Evolutionary conservation across 331 rosid genomes (phyloP), one percentile per base, ranked within the genome.

Genomic region (Erythrophleum ivorense): DNA sequence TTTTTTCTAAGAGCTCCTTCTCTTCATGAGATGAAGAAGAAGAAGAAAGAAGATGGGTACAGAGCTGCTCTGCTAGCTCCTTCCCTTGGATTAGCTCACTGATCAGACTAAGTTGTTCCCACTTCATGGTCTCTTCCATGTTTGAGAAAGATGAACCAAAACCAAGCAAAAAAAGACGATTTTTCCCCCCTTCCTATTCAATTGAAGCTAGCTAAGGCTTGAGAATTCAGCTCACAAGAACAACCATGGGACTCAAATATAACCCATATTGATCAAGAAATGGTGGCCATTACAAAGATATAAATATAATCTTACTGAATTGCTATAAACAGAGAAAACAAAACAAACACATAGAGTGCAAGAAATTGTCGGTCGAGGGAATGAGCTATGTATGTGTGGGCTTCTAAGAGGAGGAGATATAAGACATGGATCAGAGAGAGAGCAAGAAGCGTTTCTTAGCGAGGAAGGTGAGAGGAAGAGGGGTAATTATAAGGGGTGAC

Each of bases 61-160:
- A 63, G 6, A 91, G 91, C 84, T 91, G 84, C 72, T 91, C 41
- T 15, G 97, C 91, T 9, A 90, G 86, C 80, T 86, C 89, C 85
- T 86, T 87, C 77, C 98, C 97, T 59, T 88, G 90, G 24, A 14
- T 86, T 48, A 92, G 86, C 84, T 94, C 95, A 63, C 69, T 71
- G 45, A 83, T 83, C 21, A 94, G 78, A 76, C 16, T 15, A 53
- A 75, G 13, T 38, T 77, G 83, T 76, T 84, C 94, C 75, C 77
- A 82, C 31, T 86, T 79, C 80, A 60, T 72, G 57, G 58, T 52
- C 77, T 64, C 85, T 81, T 80, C 91, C 91, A 82, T 90, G 81
- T 52, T n/a, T 1, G 18, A 75, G 49, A 36, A 58, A 67, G 6
- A 40, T 21, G 55, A 71, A 53, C 0, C 16, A n/a, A 11, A 31